Base-by-base conservation (phyloP, 1,284 basidiomycete species). In the Ganoderma lingzhi region DNA sequence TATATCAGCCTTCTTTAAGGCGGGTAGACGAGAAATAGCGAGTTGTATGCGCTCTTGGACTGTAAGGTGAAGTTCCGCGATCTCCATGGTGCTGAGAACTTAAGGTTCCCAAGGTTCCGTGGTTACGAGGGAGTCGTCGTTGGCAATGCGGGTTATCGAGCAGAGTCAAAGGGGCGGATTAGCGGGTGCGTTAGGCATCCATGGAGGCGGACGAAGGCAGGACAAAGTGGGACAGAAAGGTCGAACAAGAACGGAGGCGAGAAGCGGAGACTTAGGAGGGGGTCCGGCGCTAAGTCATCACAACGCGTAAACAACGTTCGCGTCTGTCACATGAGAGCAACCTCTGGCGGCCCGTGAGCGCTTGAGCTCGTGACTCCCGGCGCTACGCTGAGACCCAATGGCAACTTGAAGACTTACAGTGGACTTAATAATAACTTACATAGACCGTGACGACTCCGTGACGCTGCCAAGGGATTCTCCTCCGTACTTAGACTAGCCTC, bases 1-100 rank as follows among this genome's bases (percentile, higher is more conserved):
- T 42, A 88, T 78, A 3, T 82, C 77, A n/a, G 84, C 77, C 59
- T 81, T 77, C 2, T 75, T 69, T n/a, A 90, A 80, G 4, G 78
- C 74, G 1, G 88, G 86, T 12, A 91, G 81, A 42, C 75, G 74
- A 23, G 81, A 76, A 39, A 90, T 73, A 4, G 79, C 78, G 41
- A 72, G 73, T 48, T 73, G 70, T 63, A 80, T 76, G 66, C 77
- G 75, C 55, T 78, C 73, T 53, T 75, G 71, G 17, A 69, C 51
- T 2, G 73, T 69, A 6, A 77, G 72, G 51, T 67, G 69, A 42
- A 72, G 62, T n/a, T 74, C 72, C 37, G 68, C 67, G 60, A 66
- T 60, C 51, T 65, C 55, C 70, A 71, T 73, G 45, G 67, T 53
- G 32, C 35, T 51, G 44, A 37, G 9, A 41, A 41, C 6, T 41